Evolutionary conservation across 768 basidiomycete species (phyloP), one percentile per base, ranked within the genome.

Genomic region (Suillus hirtellus): DNA sequence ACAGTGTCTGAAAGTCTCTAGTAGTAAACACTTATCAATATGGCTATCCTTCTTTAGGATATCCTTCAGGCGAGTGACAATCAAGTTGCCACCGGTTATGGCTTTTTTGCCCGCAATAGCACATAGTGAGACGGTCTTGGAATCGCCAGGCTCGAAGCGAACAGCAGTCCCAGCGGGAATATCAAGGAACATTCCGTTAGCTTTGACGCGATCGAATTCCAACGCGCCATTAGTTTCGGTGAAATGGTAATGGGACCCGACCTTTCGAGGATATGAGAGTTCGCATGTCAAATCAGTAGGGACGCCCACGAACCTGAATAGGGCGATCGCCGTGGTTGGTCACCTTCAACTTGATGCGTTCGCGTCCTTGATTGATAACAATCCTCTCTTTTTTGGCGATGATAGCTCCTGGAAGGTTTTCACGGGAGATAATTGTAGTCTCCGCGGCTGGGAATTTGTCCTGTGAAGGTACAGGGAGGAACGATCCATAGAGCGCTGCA

Each of bases 161-260:
- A 97, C 92, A 7, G 97, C 96, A 0, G 95, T 99, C 7, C 97
- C 96, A 0, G 97, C 89, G 0, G 96, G 79, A 60, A 99, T 97
- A 73, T 99, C 95, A 8, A 99, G 86, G 14, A 92, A 86, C 70
- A 87, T 94, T 7, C 90, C 91, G 65, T 95, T 90, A 0, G 95
- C 86, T 63, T 86, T 82, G 5, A 75, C 77, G 34, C 97, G 89
- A 76, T 99, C 95, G 68, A 99, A 99, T 14, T 80, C 79, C 10
- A 99, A 83, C 0, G 82, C 79, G 4, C 84, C 75, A 77, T 99
- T 99, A 2, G 92, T 90, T 78, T 98, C 96, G 65, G 91, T 82
- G 76, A 99, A 97, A 65, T 90, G 93, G 76, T 96, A 99, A 72
- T 98, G 95, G 0, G 95, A 96, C 3, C 96, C 96, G 62, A 97